Percentiles rank a stretch among this genome's conserved stretches.
These are phyloP conservation scores for Nakazawaea ambrosiae DNA, from an alignment of 805 yeast species.

Conservation along the genomic window DNA sequence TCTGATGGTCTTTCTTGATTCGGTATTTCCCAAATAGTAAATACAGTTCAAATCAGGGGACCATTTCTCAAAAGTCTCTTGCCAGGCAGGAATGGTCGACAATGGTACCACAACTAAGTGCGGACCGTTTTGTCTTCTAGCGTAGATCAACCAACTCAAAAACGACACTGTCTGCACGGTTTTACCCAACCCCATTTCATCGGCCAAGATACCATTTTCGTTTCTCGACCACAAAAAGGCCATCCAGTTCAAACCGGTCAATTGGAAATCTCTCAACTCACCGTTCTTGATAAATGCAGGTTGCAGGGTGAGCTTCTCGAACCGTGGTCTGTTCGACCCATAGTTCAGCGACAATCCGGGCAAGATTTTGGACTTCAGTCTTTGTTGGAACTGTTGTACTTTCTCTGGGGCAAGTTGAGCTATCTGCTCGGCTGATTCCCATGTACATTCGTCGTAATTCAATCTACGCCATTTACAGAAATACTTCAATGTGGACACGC, in stretches of 20 bases:
- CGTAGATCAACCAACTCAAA: conserved; percentile 88
- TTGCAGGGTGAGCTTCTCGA: conserved; percentile 80
- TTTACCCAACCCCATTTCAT: conserved; percentile 98
- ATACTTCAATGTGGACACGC: conserved; percentile 66
- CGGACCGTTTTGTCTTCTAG: conserved; percentile 96
- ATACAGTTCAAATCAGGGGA: conserved; percentile 92
- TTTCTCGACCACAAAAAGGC: conserved; percentile 97
- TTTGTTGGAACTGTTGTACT: conserved; percentile 74
- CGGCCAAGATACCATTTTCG: conserved; percentile 96
- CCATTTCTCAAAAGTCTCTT: conserved; percentile 97
- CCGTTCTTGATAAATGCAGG: conserved; percentile 89
- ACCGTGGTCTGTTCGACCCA: conserved; percentile 70
- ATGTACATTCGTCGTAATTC: conserved; percentile 91
- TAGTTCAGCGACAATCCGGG: conserved; percentile 79
- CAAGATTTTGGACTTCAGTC: conserved; percentile 76
- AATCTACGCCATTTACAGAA: conserved; percentile 91
- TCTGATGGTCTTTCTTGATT: conserved; percentile 74
- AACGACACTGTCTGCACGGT: conserved; percentile 96
- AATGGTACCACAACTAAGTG: conserved; percentile 94
- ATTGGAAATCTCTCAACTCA: conserved; percentile 91
- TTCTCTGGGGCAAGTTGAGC: conserved; percentile 79
- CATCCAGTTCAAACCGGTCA: conserved; percentile 99
- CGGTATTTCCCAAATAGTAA: conserved; percentile 87
- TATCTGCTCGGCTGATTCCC: conserved; percentile 90
- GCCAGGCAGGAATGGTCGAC: conserved; percentile 98